Evolutionary conservation across 352 stramenopile species (phyloP).

Genomic region (Globisporangium spiculum): DNA sequence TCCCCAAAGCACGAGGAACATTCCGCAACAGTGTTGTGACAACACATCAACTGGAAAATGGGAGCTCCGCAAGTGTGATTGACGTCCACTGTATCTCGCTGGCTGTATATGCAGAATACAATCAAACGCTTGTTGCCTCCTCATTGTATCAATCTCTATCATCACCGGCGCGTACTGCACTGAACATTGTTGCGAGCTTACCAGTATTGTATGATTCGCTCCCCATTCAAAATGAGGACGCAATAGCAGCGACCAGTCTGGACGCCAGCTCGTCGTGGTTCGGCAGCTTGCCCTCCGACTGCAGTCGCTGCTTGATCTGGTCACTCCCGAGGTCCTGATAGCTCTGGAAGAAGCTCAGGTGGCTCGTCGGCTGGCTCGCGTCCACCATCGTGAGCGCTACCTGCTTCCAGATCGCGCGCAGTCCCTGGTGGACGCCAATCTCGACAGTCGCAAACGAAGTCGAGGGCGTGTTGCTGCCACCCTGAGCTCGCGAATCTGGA

Average conservation of each 20-base stretch:
- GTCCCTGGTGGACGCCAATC: conserved; percentile 36
- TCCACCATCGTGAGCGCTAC: conserved; percentile 44
- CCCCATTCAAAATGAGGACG: conserved; percentile 22
- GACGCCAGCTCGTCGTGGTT: conserved; percentile 63
- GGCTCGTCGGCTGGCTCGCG: conserved; percentile 27
- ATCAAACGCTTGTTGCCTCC: not conserved
- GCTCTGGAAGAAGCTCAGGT: conserved; percentile 19
- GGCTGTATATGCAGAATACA: not conserved
- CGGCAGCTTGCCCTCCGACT: conserved; percentile 41
- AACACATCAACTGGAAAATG: not conserved
- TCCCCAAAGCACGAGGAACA: not conserved
- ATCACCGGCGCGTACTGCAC: not conserved
- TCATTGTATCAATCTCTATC: not conserved
- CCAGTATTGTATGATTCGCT: not conserved
- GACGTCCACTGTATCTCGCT: not conserved
- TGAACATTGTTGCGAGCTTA: not conserved
- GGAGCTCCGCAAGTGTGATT: not conserved
- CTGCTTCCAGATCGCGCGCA: conserved; percentile 57
- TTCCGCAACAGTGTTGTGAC: not conserved
- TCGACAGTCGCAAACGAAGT: conserved; percentile 33
- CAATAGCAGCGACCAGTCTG: conserved; percentile 47
- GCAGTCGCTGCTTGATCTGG: conserved; percentile 32
- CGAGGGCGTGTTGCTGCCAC: conserved; percentile 2
- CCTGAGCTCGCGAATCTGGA: conserved; percentile 7
- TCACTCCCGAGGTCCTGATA: conserved; percentile 17